phyloP scores from a whole-genome alignment of 2,329 filamentous ascomycete genomes.

The Alternaria sp. region DNA sequence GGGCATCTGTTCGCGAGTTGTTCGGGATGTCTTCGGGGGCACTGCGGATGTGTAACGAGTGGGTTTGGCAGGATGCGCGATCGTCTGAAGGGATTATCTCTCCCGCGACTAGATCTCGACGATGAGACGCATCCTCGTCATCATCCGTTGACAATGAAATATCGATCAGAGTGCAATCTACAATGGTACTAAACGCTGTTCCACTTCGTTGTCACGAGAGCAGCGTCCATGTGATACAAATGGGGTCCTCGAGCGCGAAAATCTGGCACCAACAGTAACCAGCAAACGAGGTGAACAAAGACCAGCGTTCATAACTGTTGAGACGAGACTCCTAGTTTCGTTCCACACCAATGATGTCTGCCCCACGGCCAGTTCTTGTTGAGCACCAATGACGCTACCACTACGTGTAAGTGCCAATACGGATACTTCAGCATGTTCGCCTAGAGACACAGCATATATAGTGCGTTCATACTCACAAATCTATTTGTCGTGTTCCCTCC shows the following conservation, averaged over 20 bases:
- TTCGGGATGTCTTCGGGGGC: not conserved
- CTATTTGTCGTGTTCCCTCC: not conserved
- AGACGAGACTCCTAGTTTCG: no score
- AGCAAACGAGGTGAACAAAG: not conserved
- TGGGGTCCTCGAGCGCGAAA: not conserved
- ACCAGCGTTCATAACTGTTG: not conserved
- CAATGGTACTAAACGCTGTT: not conserved
- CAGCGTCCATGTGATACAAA: not conserved
- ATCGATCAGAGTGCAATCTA: not conserved
- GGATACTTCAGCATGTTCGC: not conserved
- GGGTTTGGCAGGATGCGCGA: not conserved
- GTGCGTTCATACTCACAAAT: not conserved
- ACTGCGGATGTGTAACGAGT: not conserved
- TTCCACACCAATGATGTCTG: not conserved
- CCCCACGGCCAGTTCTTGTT: not conserved
- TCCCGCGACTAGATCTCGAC: not conserved
- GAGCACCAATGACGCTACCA: not conserved
- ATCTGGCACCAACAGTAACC: not conserved
- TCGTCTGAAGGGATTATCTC: not conserved
- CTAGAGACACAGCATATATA: not conserved
- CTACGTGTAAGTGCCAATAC: not conserved
- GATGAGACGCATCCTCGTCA: not conserved
- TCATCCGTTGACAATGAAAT: not conserved
- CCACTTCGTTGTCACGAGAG: not conserved
- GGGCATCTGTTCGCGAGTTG: not conserved